Evolutionary conservation across 2,329 filamentous ascomycete species (phyloP), one percentile per base, ranked within the genome.

Genomic region (Neoascochyta sp.): DNA sequence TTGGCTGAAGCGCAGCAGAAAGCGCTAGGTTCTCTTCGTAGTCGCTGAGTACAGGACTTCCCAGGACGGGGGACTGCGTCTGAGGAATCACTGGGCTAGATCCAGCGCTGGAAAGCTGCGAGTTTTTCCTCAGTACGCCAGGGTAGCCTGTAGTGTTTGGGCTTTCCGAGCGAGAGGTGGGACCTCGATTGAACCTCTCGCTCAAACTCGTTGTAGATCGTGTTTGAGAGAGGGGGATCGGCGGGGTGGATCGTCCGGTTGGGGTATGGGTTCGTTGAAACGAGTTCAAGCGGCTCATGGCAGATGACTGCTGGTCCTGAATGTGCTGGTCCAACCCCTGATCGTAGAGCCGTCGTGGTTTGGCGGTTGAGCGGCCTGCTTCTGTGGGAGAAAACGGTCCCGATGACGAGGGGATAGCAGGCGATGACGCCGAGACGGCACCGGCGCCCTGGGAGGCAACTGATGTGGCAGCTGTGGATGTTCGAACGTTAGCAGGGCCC

Each of bases 381-480:
- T 68, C 64, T 2, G 54, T 51, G 4, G 58, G 38, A 4, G 36
- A 51, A 34, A 46, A 51, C 33, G 52, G 55, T 39, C 41, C 47
- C 22, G 52, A 32, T 16, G 32, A 54, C 19, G 31, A 48, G 16
- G 38, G 47, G 23, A 45, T 43, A 6, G 45, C 41, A 12, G 45
- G 58, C 7, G 48, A 64, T 47, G 57, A 57, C 10, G 51, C 52
- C 14, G 59, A 39, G 25, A 64, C 46, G 7, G 63, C 62, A 22
- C 49, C 57, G 9, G 60, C 54, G 4, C 62, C 60, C 42, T 90
- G 86, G 0, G 88, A 94, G n/a, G 81, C 78, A 28, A 93, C 70
- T 0, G 90, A 95, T 0, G 88, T 95, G 3, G 87, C 88, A 5
- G 88, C 86, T 1, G 89, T 95, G 0, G 90, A 95, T 32, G 78